Evolutionary conservation across 164 flowering plant species (phyloP), one percentile per base, ranked within the genome.

Genomic region (Annona cherimola): DNA sequence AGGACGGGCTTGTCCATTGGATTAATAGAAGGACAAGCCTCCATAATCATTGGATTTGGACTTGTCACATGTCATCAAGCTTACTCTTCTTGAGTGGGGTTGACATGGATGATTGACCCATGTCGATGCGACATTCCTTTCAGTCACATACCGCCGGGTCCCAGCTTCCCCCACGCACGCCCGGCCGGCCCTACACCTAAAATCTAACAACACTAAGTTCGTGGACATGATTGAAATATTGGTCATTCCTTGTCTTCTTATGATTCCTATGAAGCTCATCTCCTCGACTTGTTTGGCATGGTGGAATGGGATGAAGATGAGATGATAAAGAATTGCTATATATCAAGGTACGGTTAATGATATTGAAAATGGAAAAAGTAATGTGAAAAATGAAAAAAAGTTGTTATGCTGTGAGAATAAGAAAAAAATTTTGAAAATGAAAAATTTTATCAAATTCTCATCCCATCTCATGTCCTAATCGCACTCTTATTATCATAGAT

Each of bases 51-150:
- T 78, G 63, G 80, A 60, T 69, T 72, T 72, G 78, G 78, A 75
- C 59, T 55, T 61, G 42, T 76, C 74, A 65, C 69, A 20, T 71
- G 76, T 81, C 81, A 72, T 74, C 72, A 61, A 76, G 11, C 46
- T 60, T 11, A 20, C 54, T 60, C 55, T 18, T 61, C 73, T 18
- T n/a, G 12, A 70, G 78, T 70, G 76, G 80, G 80, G 81, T 83
- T 81, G 84, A 83, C 82, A 81, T 74, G 78, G 78, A 65, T 71
- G 50, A 72, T 83, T 81, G 82, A 81, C 84, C 70, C 75, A 63
- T 67, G 77, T 61, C 62, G 68, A 73, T 71, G 67, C 78, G 75
- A 78, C 80, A 75, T 80, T 70, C 70, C 77, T 75, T 67, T 50
- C 44, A 43, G 69, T 74, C 73, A 71, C 69, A 42, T 54, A 45